Evolutionary conservation across 75 land plant species (phyloP), one percentile per base, ranked within the genome.

Genomic region (Pinus tabuliformis): DNA sequence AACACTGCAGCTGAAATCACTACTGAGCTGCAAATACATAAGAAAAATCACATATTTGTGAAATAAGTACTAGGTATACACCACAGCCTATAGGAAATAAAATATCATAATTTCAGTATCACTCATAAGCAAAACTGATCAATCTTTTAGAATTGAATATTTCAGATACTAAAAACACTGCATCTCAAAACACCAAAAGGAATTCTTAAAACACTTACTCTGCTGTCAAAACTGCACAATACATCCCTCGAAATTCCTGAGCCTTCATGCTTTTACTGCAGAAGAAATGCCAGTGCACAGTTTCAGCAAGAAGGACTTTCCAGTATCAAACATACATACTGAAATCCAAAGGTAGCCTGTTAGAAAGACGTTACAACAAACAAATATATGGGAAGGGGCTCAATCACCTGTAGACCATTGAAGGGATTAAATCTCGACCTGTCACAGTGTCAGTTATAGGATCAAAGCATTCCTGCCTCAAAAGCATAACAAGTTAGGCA

Each of bases 161-260:
- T n/a, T 75, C n/a, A 72, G 57, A 79, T 58, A 62, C 33, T 59
- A 60, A 52, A 3, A 61, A 57, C 17, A 58, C 30, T 39, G 65
- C 26, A 28, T 58, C 45, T 54, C 36, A 8, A 18, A 61, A 75
- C 33, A 18, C 36, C 20, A 0, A 36, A 70, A 65, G 12, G 6
- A 3, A 49, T 11, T 49, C 54, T 11, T 20, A 42, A 26, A 52
- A 66, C 20, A 79, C 93, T 82, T 91, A 95, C 98, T 84, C 89
- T 24, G 84, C 89, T 66, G 71, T 91, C 70, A 95, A 79, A 68
- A 92, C 91, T 17, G 88, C 85, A 83, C 93, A 92, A 73, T 87
- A 87, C 90, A 95, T 91, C 57, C 96, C 96, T 36, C 90, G 82
- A 83, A 95, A 95, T 71, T 95, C 98, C 76, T 88, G 89, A 59